Percentiles rank a stretch among this genome's conserved stretches.
phyloP scores from a whole-genome alignment of 768 basidiomycete genomes.

The Boletus sp. region DNA sequence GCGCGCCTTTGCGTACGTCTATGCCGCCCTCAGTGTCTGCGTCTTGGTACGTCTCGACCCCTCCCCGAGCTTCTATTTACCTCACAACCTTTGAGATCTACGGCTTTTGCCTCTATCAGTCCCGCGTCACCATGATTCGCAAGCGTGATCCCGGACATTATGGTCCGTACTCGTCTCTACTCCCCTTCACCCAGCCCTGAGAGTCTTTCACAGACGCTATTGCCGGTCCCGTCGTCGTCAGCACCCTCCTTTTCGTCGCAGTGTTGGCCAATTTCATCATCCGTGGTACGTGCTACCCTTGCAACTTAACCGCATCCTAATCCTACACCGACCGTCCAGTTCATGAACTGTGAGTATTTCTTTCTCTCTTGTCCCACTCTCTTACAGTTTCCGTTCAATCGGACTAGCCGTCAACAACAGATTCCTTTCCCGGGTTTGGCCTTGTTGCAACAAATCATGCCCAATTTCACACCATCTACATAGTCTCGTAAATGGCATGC shows the following conservation, averaged over 20 bases:
- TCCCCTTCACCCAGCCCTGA: background rate
- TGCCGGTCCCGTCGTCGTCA: conserved; percentile 79
- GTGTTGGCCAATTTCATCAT: conserved; percentile 86
- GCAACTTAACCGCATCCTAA: background rate
- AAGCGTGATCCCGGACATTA: conserved; percentile 86
- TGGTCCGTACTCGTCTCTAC: conserved; percentile 47
- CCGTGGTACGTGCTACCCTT: conserved; percentile 55
- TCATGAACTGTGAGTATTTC: conserved; percentile 52
- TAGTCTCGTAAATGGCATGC: background rate
- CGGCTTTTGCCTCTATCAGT: conserved; percentile 82
- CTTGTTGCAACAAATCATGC: conserved; percentile 20
- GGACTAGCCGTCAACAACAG: conserved; percentile 24
- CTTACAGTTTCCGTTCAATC: background rate
- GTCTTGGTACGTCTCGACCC: conserved; percentile 46
- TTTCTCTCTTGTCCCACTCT: background rate
- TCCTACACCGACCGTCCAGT: conserved; percentile 36
- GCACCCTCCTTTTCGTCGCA: conserved; percentile 78
- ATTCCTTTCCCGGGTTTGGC: conserved; percentile 30
- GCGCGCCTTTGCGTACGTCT: conserved; percentile 74
- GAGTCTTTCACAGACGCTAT: conserved; percentile 58
- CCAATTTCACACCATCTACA: conserved; percentile 18
- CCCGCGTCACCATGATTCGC: conserved; percentile 86
- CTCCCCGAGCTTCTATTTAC: no score
- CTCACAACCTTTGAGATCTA: conserved; percentile 54
- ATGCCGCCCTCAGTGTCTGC: conserved; percentile 74